These are phyloP conservation scores for Pogostemon cablin DNA, from an alignment of 257 asterid species.

Conservation along the genomic window DNA sequence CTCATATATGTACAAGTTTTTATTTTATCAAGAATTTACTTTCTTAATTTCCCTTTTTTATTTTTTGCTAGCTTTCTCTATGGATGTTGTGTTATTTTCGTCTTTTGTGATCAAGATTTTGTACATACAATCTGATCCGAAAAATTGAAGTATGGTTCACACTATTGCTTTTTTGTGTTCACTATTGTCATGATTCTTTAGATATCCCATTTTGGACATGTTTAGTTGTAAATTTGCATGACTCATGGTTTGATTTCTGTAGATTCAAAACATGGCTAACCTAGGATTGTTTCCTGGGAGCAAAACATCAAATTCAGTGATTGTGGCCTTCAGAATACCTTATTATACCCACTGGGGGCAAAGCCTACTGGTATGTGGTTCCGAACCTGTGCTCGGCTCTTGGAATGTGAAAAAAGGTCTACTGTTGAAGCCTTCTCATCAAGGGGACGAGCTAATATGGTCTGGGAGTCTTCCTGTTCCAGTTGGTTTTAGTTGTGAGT, in stretches of 20 bases:
- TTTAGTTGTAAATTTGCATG: neutral
- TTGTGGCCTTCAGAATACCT: slow-evolving; percentile 74
- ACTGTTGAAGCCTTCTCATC: slow-evolving; percentile 75
- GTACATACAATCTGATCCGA: slow-evolving; percentile 27
- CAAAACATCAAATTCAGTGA: slow-evolving; percentile 59
- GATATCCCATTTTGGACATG: neutral
- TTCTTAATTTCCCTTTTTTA: neutral
- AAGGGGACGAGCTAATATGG: slow-evolving; percentile 88
- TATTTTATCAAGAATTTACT: neutral
- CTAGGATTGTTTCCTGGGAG: slow-evolving; percentile 51
- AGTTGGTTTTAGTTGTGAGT: slow-evolving; percentile 61
- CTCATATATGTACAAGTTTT: neutral
- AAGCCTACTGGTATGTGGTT: slow-evolving; percentile 80
- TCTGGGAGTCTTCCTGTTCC: slow-evolving; percentile 65
- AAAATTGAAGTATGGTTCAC: neutral
- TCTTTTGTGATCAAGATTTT: slow-evolving; percentile 14
- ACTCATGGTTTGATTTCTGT: slow-evolving; percentile 12
- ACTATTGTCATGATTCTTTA: neutral
- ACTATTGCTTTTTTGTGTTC: neutral
- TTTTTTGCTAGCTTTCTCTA: no score
- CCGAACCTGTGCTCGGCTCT: slow-evolving; percentile 80
- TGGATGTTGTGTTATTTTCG: neutral
- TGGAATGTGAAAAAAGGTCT: slow-evolving; percentile 94
- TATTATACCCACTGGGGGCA: slow-evolving; percentile 95
- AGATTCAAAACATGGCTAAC: slow-evolving; percentile 59